Percentiles rank a stretch among this genome's conserved stretches.
Evolutionary conservation across 345 rosid genomes (phyloP).

Genomic region (Balakata baccata): DNA sequence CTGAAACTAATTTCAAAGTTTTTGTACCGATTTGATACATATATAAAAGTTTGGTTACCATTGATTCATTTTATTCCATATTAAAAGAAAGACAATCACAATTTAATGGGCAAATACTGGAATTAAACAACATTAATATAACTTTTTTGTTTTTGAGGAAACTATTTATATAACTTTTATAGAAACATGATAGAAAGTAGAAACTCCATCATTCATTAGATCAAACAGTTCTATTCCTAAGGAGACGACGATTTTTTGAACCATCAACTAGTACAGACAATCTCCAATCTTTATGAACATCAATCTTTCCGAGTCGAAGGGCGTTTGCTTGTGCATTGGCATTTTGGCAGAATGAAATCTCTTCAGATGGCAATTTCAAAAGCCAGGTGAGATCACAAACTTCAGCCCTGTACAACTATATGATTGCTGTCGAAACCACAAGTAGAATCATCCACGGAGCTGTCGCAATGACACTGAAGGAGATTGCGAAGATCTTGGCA

Average conservation of each 20-base stretch:
- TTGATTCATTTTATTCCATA: too few relatives aligned
- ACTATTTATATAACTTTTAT: not conserved
- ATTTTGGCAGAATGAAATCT: slow-evolving; percentile 13
- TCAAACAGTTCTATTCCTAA: slow-evolving; percentile 18
- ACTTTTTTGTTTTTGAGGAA: too few relatives aligned
- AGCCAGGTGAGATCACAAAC: slow-evolving; percentile 26
- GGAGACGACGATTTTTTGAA: slow-evolving; percentile 2
- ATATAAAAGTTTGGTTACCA: too few relatives aligned
- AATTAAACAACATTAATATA: not conserved
- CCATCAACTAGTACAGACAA: not conserved
- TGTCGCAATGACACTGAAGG: slow-evolving; percentile 18
- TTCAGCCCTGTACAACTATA: slow-evolving; percentile 16
- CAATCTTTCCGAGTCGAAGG: too few relatives aligned
- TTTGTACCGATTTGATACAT: too few relatives aligned
- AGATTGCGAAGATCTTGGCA: slow-evolving; percentile 9
- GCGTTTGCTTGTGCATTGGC: not conserved
- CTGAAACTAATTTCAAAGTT: too few relatives aligned
- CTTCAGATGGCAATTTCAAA: not conserved
- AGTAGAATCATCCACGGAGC: slow-evolving; percentile 26
- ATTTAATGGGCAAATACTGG: too few relatives aligned
- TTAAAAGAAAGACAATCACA: too few relatives aligned
- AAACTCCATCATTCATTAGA: too few relatives aligned
- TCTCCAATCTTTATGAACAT: not conserved
- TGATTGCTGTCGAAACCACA: slow-evolving; percentile 17
- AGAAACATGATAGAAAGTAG: not conserved